phyloP scores from a whole-genome alignment of 495 filamentous ascomycete genomes.

The Podospora anserina region DNA sequence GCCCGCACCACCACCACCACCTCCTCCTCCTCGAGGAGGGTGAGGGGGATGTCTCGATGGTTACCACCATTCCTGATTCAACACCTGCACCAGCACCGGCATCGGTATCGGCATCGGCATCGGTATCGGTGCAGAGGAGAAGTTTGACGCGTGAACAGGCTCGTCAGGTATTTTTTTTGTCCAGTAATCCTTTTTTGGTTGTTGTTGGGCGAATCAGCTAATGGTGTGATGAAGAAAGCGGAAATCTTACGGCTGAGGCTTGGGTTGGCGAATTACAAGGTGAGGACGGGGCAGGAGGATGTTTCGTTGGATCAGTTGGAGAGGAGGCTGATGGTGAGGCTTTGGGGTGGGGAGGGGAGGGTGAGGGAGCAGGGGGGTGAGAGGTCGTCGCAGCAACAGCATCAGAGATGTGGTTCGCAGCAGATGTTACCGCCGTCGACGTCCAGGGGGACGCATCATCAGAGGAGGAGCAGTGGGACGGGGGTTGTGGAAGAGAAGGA shows the following conservation, averaged over 20 bases:
- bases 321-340: conserved; percentile 24
- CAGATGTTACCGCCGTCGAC: not conserved
- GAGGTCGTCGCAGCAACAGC: not conserved
- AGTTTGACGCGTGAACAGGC: conserved; percentile 43
- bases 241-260: conserved; percentile 50
- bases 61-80: conserved; percentile 32
- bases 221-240: conserved; percentile 39
- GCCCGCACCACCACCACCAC: not conserved
- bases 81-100: no score
- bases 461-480: not conserved
- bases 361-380: no score
- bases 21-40: conserved; percentile 1
- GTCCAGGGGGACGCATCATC: not conserved
- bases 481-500: not conserved
- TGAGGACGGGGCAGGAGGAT: conserved; percentile 50
- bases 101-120: no score
- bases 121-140: no score
- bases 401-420: not conserved
- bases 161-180: conserved; percentile 33
- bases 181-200: no score
- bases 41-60: conserved; percentile 39
- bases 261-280: conserved; percentile 52
- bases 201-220: no score
- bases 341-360: not conserved
- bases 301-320: conserved; percentile 46